Evolutionary conservation across 2,329 filamentous ascomycete genomes (phyloP).

Genomic region (Capronia americana): DNA sequence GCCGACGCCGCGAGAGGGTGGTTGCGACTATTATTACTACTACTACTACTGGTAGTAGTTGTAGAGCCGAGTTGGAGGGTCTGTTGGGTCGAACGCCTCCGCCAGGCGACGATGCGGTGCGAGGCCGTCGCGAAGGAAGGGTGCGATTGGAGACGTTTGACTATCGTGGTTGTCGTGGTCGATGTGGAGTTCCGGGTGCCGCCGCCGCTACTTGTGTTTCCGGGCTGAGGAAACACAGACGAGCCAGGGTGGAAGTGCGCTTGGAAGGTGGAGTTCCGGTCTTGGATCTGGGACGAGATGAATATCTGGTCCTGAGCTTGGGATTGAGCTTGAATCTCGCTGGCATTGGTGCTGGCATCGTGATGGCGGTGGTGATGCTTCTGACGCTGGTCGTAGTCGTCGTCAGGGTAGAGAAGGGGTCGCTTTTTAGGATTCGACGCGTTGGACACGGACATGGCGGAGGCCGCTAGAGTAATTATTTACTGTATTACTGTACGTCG

Average conservation of each 20-base stretch:
- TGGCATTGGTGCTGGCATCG: neutral
- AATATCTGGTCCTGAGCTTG: slow-evolving; percentile 44
- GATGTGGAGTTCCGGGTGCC: neutral
- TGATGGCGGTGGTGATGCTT: neutral
- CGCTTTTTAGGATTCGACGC: slow-evolving; percentile 7
- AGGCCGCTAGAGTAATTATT: too few species aligned
- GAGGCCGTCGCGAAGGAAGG: slow-evolving; percentile 54
- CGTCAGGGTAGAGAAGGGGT: neutral
- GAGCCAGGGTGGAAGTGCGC: slow-evolving; percentile 55
- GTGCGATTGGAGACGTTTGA: slow-evolving; percentile 51
- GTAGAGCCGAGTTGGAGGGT: slow-evolving; percentile 42
- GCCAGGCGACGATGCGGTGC: slow-evolving; percentile 60
- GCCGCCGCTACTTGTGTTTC: neutral
- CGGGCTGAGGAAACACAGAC: neutral
- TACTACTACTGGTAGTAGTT: too few species aligned
- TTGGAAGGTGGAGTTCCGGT: slow-evolving; percentile 60
- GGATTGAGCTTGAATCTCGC: neutral
- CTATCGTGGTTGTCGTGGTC: slow-evolving; percentile 35
- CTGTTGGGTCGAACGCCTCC: slow-evolving; percentile 55
- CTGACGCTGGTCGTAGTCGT: neutral
- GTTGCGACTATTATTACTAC: too few species aligned
- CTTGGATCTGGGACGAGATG: slow-evolving; percentile 54
- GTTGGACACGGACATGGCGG: slow-evolving; percentile 13
- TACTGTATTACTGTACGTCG: too few species aligned
- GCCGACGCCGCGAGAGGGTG: neutral